Conservation (phyloP, 78 protist genomes). For the Tieghemostelium lacteum region DNA sequence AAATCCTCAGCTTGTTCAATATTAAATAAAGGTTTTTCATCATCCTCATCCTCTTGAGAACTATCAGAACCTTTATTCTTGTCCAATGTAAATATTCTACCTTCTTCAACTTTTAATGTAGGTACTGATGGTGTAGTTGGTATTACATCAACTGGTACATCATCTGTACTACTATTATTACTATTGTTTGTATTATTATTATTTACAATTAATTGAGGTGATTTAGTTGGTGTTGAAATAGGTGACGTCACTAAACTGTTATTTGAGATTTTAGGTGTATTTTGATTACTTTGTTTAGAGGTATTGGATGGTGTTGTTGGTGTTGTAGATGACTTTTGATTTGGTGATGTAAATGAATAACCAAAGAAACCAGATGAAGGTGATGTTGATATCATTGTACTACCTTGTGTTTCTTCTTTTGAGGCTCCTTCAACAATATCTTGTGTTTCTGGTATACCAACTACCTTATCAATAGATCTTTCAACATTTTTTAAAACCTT, state of each 20-base stretch:
- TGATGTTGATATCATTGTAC: background rate
- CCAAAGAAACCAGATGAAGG: constrained; percentile 29
- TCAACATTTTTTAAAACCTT: constrained; percentile 70
- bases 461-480: constrained; percentile 31
- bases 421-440: background rate
- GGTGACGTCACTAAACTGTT: too few species aligned
- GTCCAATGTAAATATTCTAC: background rate
- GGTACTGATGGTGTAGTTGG: background rate
- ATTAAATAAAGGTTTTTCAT: background rate
- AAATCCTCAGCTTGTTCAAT: too few species aligned
- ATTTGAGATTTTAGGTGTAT: too few species aligned
- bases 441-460: constrained; percentile 63
- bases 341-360: constrained; percentile 42
- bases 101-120: background rate
- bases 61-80: background rate
- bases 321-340: background rate
- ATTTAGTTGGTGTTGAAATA: too few species aligned
- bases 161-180: background rate
- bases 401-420: background rate
- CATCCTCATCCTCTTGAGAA: background rate
- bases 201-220: background rate
- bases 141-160: background rate
- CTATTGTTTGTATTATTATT: background rate
- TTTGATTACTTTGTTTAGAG: too few species aligned
- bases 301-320: background rate